Conservation (phyloP, 2,329 filamentous ascomycete genomes). For the Aspergillus arachidicola region DNA sequence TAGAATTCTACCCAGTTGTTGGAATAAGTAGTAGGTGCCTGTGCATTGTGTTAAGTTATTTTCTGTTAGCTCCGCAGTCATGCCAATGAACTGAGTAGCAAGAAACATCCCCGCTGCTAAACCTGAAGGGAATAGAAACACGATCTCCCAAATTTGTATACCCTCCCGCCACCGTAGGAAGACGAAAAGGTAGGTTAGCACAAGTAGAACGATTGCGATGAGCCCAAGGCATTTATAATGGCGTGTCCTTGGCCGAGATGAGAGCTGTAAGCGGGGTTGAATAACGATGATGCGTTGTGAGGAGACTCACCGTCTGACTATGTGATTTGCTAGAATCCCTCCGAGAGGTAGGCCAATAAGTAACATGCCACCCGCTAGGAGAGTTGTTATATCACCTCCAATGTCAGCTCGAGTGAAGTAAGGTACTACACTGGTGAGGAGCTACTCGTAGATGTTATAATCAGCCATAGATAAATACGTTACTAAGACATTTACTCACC, state of each 20-base stretch:
- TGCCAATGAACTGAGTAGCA: neutral
- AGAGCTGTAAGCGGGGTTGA: neutral
- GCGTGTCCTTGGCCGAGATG: neutral
- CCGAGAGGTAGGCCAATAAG: neutral
- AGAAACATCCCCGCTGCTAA: neutral
- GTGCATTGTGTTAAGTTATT: neutral
- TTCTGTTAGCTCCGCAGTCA: neutral
- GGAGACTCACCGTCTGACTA: neutral
- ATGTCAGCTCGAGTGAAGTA: neutral
- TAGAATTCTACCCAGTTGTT: neutral
- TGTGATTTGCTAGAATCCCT: neutral
- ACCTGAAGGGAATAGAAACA: neutral
- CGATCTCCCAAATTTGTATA: neutral
- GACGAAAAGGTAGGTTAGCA: neutral
- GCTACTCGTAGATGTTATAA: neutral
- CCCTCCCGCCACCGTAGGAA: neutral
- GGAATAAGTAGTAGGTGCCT: neutral
- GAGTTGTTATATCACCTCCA: neutral
- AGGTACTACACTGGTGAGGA: neutral
- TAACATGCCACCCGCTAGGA: neutral
- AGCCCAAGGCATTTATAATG: neutral
- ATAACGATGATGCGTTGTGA: no score
- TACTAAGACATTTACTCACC: neutral
- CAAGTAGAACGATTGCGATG: neutral
- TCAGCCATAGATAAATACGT: neutral